Percentiles rank a stretch among this genome's conserved stretches.
These are phyloP conservation scores for Melanopsichium pennsylvanicum DNA, from an alignment of 1,284 basidiomycete genomes.

Conservation along the genomic window DNA sequence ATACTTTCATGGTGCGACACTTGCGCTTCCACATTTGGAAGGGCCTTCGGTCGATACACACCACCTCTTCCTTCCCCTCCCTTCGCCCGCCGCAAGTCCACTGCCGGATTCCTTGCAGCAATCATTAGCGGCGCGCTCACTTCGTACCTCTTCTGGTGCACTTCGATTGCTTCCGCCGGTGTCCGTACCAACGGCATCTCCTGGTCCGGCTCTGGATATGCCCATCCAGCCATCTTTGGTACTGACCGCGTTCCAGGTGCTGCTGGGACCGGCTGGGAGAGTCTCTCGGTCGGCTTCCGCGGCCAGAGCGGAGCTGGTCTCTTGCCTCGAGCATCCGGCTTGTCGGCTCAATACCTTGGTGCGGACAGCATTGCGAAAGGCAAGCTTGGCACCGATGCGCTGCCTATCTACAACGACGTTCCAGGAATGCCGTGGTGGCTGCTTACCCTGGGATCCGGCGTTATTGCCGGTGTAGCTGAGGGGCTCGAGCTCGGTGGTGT, in stretches of 20 bases:
- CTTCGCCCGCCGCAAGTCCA: conserved; percentile 81
- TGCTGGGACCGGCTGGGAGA: conserved; percentile 50
- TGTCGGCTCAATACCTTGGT: conserved; percentile 35
- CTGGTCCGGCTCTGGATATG: conserved; percentile 47
- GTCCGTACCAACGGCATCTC: conserved; percentile 53
- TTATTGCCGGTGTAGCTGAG: conserved; percentile 66
- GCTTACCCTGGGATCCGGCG: conserved; percentile 52
- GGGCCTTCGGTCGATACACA: conserved; percentile 80
- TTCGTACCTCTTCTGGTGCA: conserved; percentile 79
- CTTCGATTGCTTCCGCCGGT: conserved; percentile 50
- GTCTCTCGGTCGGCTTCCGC: conserved; percentile 38
- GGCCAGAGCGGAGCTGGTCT: conserved; percentile 28
- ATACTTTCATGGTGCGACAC: conserved; percentile 94
- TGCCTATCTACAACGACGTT: conserved; percentile 29
- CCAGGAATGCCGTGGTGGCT: conserved; percentile 57
- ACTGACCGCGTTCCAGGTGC: conserved; percentile 39
- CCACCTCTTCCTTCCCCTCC: conserved; percentile 79
- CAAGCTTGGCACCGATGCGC: conserved; percentile 29
- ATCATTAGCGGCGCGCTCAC: conserved; percentile 78
- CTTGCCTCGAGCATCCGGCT: conserved; percentile 15
- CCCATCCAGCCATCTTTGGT: conserved; percentile 54
- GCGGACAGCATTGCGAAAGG: conserved; percentile 27
- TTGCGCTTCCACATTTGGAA: conserved; percentile 88
- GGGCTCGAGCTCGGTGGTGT: conserved; percentile 78
- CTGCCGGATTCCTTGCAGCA: conserved; percentile 90